A percentile compares a stretch with the other conserved stretches of the same genome.
phyloP scores from a whole-genome alignment of 768 basidiomycete species.

The Leccinum incarnatum region DNA sequence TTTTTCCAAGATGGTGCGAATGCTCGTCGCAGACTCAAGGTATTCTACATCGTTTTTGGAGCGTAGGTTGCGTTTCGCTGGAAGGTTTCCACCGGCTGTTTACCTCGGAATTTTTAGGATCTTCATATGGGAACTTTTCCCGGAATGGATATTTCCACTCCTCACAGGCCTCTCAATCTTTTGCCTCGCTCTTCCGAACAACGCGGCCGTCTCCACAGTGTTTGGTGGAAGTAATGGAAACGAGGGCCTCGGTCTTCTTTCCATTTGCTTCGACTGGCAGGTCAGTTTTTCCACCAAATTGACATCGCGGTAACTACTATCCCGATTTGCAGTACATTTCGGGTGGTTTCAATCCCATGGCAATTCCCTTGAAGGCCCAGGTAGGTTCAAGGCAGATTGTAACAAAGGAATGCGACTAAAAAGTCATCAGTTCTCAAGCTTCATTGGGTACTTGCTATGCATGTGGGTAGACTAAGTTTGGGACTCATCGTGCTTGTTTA shows the following conservation, averaged over 20 bases:
- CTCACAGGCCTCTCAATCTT: constrained; percentile 60
- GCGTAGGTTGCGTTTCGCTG: constrained; percentile 32
- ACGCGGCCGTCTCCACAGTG: constrained; percentile 48
- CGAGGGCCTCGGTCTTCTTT: constrained; percentile 59
- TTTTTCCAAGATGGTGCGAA: constrained; percentile 42
- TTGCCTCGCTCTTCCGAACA: constrained; percentile 54
- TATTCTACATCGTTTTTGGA: constrained; percentile 24
- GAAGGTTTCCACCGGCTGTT: background rate
- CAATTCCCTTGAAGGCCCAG: constrained; percentile 55
- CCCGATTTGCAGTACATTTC: constrained; percentile 20
- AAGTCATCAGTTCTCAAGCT: constrained; percentile 36
- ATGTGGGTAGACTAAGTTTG: constrained; percentile 34
- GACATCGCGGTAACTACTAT: background rate
- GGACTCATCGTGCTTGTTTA: background rate
- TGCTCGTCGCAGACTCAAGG: constrained; percentile 40
- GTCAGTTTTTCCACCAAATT: constrained; percentile 28
- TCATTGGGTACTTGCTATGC: constrained; percentile 51
- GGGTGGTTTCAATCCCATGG: constrained; percentile 41
- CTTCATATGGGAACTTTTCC: constrained; percentile 28
- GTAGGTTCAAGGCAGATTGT: constrained; percentile 5
- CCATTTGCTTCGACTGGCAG: constrained; percentile 64
- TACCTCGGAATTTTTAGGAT: constrained; percentile 34
- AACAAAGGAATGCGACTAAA: background rate
- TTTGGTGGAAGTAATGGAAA: constrained; percentile 64
- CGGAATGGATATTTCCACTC: constrained; percentile 49